These are phyloP conservation scores for Calonectria pseudoreteaudii DNA, from an alignment of 2,329 filamentous ascomycete species.

Conservation along the genomic window DNA sequence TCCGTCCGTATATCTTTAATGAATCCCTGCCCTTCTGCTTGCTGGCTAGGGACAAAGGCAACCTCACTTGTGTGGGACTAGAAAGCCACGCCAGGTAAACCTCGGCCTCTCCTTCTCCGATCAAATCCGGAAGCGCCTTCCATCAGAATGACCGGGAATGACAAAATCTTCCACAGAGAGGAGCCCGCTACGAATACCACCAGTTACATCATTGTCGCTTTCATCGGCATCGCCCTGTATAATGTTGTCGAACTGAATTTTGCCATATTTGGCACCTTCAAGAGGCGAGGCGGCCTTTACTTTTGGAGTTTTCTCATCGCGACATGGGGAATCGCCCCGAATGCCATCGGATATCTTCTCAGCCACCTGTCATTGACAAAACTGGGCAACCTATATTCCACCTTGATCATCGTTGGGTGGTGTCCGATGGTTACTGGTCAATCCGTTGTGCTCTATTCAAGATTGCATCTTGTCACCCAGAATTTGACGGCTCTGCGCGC, in stretches of 20 bases:
- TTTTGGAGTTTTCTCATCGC: conserved; percentile 52
- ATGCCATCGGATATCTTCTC: conserved; percentile 58
- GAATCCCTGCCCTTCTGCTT: background rate
- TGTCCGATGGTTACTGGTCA: conserved; percentile 69
- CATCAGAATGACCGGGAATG: background rate
- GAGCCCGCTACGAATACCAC: background rate
- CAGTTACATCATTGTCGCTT: background rate
- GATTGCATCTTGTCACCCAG: conserved; percentile 68
- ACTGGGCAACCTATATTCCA: conserved; percentile 33
- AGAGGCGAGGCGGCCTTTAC: conserved; percentile 25
- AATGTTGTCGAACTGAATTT: conserved; percentile 1
- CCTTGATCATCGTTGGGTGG: conserved; percentile 46
- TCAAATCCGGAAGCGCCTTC: background rate
- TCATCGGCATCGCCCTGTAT: background rate
- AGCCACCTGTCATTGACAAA: conserved; percentile 42
- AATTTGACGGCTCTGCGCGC: conserved; percentile 60
- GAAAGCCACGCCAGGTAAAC: background rate
- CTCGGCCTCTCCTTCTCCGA: background rate
- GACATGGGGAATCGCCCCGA: conserved; percentile 46
- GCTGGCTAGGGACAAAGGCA: background rate
- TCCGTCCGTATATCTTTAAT: background rate
- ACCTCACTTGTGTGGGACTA: background rate
- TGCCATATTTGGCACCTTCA: background rate
- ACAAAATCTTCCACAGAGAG: background rate
- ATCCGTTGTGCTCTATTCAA: conserved; percentile 71